Evolutionary conservation across 768 basidiomycete species (phyloP), one percentile per base, ranked within the genome.

Genomic region (Lentinula detonsa): DNA sequence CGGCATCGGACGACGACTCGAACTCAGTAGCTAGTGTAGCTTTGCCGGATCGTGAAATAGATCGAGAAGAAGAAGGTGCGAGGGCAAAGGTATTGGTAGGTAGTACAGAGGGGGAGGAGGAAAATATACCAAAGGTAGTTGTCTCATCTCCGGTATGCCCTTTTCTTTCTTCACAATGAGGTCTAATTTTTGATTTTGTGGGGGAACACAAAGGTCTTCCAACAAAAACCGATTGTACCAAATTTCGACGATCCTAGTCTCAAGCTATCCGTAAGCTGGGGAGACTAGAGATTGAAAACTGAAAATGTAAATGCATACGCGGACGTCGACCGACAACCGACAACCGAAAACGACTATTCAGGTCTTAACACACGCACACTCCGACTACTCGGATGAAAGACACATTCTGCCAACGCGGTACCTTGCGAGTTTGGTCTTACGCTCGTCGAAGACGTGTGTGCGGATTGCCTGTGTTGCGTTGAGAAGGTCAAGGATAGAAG

Each of bases 201-300:
- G 1, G 15, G 3, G 10, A 15, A 45, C 18, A 37, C 33, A n/a
- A 56, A 31, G 11, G 18, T 18, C 46, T 21, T 48, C 5, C 46
- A 23, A 3, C 21, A 56, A 15, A 43, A 31, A 56, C 40, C 55
- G 8, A 16, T 21, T 13, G 21, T 56, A 28, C 55, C 55, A 8
- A 23, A 21, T 3, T 56, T 56, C 39, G 57, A 59, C 18, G 48
- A 59, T 31, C 45, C 57, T 8, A 59, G 46, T 33, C 23, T 59
- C 35, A 37, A 59, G 48, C 15, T 59, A 15, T 59, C 57, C 28
- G 23, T 59, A 11, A 59, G 57, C n/a, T 59, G 57, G 57, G 57
- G 57, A 3, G 57, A 59, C n/a, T 59, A 40, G 43, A 23, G 1
- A 21, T 23, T 48, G 21, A 4, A 23, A 9, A 45, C 39, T 18